These are phyloP conservation scores for Aspergillus clavatus DNA, from an alignment of 2,329 filamentous ascomycete species.

Conservation along the genomic window DNA sequence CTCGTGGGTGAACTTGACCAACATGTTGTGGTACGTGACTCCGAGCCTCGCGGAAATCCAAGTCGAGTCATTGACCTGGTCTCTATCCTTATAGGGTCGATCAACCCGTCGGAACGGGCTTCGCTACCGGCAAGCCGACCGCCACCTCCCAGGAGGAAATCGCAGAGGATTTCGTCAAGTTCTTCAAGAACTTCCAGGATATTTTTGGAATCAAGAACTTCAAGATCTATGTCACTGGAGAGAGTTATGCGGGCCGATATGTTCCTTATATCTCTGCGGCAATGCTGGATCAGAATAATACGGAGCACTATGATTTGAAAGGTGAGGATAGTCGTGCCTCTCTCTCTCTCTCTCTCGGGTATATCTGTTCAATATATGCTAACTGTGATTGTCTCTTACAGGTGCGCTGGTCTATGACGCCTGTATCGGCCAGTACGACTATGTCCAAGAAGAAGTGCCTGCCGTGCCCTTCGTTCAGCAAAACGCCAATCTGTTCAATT, in stretches of 20 bases:
- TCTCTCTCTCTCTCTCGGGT: background rate
- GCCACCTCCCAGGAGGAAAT: conserved; percentile 64
- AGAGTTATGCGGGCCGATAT: conserved; percentile 66
- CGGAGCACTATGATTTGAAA: conserved; percentile 62
- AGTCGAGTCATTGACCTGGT: background rate
- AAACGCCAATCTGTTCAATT: conserved; percentile 42
- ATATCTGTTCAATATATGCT: background rate
- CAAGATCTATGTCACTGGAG: conserved; percentile 70
- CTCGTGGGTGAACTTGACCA: conserved; percentile 71
- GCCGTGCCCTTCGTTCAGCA: conserved; percentile 41
- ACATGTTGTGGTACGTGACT: conserved; percentile 64
- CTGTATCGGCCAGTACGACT: conserved; percentile 43
- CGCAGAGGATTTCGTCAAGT: conserved; percentile 67
- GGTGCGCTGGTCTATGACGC: conserved; percentile 68
- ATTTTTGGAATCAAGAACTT: conserved; percentile 63
- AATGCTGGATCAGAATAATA: conserved; percentile 66
- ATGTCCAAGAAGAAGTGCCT: conserved; percentile 31
- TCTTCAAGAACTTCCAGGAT: conserved; percentile 73
- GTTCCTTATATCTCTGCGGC: conserved; percentile 70
- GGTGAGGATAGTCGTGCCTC: conserved; percentile 43
- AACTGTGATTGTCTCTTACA: conserved; percentile 4
- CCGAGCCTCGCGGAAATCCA: background rate
- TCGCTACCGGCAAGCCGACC: conserved; percentile 60
- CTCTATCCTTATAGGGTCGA: conserved; percentile 21
- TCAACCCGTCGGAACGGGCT: conserved; percentile 58